A percentile compares a stretch with the other conserved stretches of the same genome.
Conservation (phyloP, 2,329 filamentous ascomycete species). For the Verticillium isaacii region DNA sequence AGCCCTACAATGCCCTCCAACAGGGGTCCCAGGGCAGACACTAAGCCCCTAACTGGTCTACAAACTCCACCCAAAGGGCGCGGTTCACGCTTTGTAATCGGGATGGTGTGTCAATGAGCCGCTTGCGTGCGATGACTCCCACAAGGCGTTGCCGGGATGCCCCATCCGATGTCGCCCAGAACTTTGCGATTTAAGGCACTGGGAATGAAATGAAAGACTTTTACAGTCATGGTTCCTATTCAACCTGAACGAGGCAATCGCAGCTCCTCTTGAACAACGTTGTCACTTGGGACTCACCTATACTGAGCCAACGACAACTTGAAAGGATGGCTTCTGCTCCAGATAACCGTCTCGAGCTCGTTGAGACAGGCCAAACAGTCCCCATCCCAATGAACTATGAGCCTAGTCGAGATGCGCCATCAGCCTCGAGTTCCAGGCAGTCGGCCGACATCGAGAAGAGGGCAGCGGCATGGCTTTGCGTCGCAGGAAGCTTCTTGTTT, state of each 20-base stretch:
- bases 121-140: background rate
- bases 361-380: background rate
- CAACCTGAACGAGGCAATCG: background rate
- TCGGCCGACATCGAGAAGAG: constrained; percentile 7
- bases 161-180: background rate
- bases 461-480: constrained; percentile 10
- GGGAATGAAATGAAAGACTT: background rate
- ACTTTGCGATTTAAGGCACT: background rate
- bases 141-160: background rate
- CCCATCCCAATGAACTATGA: background rate
- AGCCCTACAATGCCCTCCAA: background rate
- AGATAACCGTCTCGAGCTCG: background rate
- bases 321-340: background rate
- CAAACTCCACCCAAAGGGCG: background rate
- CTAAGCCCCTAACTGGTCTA: background rate
- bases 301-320: background rate
- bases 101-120: background rate
- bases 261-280: background rate
- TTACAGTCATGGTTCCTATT: background rate
- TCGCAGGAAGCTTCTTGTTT: constrained; percentile 8
- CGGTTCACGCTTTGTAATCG: background rate
- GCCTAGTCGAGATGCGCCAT: background rate
- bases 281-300: background rate
- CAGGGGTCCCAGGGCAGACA: background rate
- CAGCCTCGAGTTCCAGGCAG: background rate